Base-by-base conservation (phyloP, 495 filamentous ascomycete genomes). In the Achaetomiella virescens region DNA sequence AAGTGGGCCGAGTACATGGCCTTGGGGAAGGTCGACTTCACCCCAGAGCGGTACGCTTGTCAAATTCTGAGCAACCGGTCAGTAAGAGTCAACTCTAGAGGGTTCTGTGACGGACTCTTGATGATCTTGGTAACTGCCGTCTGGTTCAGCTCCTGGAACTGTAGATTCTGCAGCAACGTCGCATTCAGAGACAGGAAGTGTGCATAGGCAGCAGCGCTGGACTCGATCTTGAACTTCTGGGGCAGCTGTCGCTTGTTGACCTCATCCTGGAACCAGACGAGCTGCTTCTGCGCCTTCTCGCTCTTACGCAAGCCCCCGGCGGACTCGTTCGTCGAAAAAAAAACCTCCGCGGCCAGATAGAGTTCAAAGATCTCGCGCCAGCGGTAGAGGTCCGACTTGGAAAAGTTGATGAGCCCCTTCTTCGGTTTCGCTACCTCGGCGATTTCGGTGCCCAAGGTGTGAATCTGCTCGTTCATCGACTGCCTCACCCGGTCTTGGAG, bases 331-430 rank as follows among this genome's bases (percentile, higher is more conserved):
- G 79, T 82, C 0, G 85, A 86, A 70, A 90, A 90, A 70, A 91
- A 91, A 9, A 90, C 72, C n/a, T 79, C 72, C 7, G 78, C 80
- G 33, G 89, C 81, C 22, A 85, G 66, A 58, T 91, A 91, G 1
- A 87, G 64, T 40, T 84, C 79, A 59, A 91, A 88, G 41, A 91
- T 82, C 55, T 82, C 77, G 40, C 87, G 81, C 87, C 87, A 91
- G 25, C 75, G 74, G 49, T 82, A 81, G 22, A 90, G 66, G 61
- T 90, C 85, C n/a, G 77, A 80, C 58, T 78, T 85, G 12, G 75
- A 74, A 18, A 69, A 61, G 33, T 70, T 74, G 9, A 78, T 71
- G 11, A 66, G 22, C 7, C 58, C 54, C 51, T 62, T 66, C 17
- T 50, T 52, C 6, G 87, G 87, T 57, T 76, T 73, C 4, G 85